A percentile compares a stretch with the other conserved stretches of the same genome.
These are phyloP conservation scores for Podospora pseudopauciseta DNA, from an alignment of 495 filamentous ascomycete genomes.

Conservation along the genomic window DNA sequence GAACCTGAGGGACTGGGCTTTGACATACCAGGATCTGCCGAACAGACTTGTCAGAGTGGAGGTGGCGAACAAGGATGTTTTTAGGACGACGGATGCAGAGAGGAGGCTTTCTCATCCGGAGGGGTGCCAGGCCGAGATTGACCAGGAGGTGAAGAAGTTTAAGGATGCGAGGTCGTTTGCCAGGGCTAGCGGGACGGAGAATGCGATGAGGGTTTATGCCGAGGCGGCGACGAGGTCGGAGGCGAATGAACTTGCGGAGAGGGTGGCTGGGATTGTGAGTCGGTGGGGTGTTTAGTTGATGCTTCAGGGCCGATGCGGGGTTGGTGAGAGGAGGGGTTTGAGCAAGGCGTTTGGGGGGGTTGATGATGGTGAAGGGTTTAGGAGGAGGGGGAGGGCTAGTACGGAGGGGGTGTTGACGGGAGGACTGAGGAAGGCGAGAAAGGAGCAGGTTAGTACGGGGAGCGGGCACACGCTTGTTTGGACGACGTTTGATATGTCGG, in stretches of 20 bases:
- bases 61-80: slow-evolving; percentile 79
- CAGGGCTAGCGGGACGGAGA: slow-evolving; percentile 89
- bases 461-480: background rate
- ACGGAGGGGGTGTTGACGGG: background rate
- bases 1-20: slow-evolving; percentile 85
- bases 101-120: slow-evolving; percentile 74
- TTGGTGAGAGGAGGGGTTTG: background rate
- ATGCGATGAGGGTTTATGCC: slow-evolving; percentile 95
- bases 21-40: slow-evolving; percentile 91
- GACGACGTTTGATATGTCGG: background rate
- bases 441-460: background rate
- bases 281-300: slow-evolving; percentile 25
- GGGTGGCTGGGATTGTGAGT: slow-evolving; percentile 70
- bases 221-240: slow-evolving; percentile 84
- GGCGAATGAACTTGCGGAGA: slow-evolving; percentile 79
- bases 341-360: no score
- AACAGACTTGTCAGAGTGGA: slow-evolving; percentile 92
- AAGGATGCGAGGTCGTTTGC: slow-evolving; percentile 88
- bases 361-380: background rate
- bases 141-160: slow-evolving; percentile 82
- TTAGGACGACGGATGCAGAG: slow-evolving; percentile 89
- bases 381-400: background rate
- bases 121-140: slow-evolving; percentile 78
- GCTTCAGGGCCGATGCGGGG: background rate
- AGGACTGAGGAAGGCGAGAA: background rate